Evolutionary conservation across 2,329 filamentous ascomycete genomes (phyloP).

Genomic region (Trichoderma endophyticum): DNA sequence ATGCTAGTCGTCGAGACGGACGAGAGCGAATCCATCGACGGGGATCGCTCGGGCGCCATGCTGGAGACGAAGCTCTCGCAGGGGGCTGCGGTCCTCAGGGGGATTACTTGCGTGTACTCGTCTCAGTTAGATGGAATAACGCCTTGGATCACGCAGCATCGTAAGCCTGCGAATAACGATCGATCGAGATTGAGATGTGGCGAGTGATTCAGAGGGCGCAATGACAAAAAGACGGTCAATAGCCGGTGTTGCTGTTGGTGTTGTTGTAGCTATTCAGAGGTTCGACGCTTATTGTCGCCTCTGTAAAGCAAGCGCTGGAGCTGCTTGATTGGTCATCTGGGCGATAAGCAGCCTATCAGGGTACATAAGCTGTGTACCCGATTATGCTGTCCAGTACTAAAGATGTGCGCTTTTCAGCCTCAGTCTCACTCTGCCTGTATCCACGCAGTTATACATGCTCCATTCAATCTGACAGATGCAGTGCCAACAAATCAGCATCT

Average conservation of each 20-base stretch:
- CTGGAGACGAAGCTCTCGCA: neutral
- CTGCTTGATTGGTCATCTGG: neutral
- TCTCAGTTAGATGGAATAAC: neutral
- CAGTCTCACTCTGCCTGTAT: neutral
- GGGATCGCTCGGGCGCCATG: constrained; percentile 23
- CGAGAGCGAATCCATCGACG: constrained; percentile 61
- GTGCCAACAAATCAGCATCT: neutral
- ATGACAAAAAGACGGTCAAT: neutral
- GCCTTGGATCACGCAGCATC: neutral
- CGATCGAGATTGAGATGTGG: neutral
- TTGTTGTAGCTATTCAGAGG: neutral
- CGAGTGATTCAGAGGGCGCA: neutral
- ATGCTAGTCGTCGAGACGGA: constrained; percentile 81
- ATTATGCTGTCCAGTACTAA: neutral
- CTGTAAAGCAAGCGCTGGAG: neutral
- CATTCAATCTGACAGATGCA: neutral
- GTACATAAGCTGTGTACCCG: neutral
- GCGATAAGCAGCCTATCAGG: neutral
- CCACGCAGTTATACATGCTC: neutral
- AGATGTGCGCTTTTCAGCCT: neutral
- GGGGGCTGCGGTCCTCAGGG: neutral
- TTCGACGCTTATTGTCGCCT: neutral
- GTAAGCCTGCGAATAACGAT: neutral
- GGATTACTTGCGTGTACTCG: neutral
- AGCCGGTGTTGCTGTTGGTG: neutral